Percentiles rank a stretch among this genome's conserved stretches.
These are phyloP conservation scores for Sequoia sempervirens DNA, from an alignment of 75 land plant species.

Conservation along the genomic window DNA sequence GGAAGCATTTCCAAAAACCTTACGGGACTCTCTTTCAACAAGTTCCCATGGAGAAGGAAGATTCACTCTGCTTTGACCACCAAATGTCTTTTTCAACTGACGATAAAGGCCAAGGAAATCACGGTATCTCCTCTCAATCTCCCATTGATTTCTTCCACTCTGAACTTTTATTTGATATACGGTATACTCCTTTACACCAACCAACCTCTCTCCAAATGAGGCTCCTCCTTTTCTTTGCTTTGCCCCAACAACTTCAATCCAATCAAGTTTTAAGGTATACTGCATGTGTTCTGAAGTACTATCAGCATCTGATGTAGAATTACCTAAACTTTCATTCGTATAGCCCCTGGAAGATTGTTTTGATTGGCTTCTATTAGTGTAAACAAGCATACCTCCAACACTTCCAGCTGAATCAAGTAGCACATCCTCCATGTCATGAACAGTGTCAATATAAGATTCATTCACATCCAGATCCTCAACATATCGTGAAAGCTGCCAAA, in stretches of 20 bases:
- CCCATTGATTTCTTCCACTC: conserved; percentile 71
- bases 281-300: conserved; percentile 7
- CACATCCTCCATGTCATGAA: conserved; percentile 90
- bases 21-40: conserved; percentile 75
- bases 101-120: conserved; percentile 80
- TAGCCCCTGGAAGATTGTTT: conserved; percentile 22
- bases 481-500: conserved; percentile 48
- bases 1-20: conserved; percentile 85
- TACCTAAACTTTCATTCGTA: conserved; percentile 62
- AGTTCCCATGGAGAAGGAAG: conserved; percentile 82
- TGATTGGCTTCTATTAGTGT: conserved; percentile 6
- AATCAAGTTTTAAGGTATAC: conserved; percentile 36
- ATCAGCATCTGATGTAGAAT: conserved; percentile 67
- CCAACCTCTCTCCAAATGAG: conserved; percentile 86
- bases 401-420: conserved; percentile 56
- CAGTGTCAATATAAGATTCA: conserved; percentile 69
- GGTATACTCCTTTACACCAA: conserved; percentile 92
- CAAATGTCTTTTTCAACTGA: conserved; percentile 43
- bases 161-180: conserved; percentile 72
- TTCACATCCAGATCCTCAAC: conserved; percentile 34
- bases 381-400: conserved; percentile 26
- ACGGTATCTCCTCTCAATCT: conserved; percentile 82
- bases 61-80: conserved; percentile 27
- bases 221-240: conserved; percentile 83
- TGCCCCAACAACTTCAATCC: conserved; percentile 91